Base-by-base conservation (phyloP, 2,329 filamentous ascomycete species). In the Epichloe hybrida region DNA sequence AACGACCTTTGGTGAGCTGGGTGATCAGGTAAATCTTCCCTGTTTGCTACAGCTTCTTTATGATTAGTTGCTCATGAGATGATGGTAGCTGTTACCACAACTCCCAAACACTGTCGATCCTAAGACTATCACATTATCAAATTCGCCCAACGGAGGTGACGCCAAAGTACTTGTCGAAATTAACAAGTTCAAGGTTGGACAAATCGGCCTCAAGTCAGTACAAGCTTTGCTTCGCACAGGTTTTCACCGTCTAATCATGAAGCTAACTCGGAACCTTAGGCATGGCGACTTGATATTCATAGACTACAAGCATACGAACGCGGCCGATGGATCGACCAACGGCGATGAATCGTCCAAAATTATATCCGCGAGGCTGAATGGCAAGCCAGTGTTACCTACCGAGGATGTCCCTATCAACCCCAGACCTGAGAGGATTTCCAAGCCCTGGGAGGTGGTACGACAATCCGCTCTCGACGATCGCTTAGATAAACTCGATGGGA, bases 241-340 rank as follows among this genome's bases (percentile, higher is more conserved):
- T 5, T 49, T 12, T n/a, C n/a, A n/a, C 12, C 11, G 5, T 48
- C 59, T 64, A 52, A 66, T 55, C 5, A 4, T 37, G 8, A 21
- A 3, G 11, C 48, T 49, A 21, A 49, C 40, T 13, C 5, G 15
- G n/a, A 31, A 15, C 11, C 13, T 6, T 53, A 93, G 86, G 55
- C 88, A 98, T 64, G 93, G 93, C 55, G 89, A 95, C 63, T 81
- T 95, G 62, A 80, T 98, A 56, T 98, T 89, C 68, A 73, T 97
- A 57, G 82, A 79, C 57, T 98, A 94, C 69, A 71, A 83, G 58
- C 78, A 86, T 59, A 66, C 71, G 56, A 77, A 76, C 46, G 49
- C 61, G 23, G 60, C 62, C 40, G 62, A 63, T 50, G 61, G 55
- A 40, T 55, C 61, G 39, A 57, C 67, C 20, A 70, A 71, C 56